Base-by-base conservation (phyloP, 2,329 filamentous ascomycete species). In the Cephalotrichum gorgonifer region DNA sequence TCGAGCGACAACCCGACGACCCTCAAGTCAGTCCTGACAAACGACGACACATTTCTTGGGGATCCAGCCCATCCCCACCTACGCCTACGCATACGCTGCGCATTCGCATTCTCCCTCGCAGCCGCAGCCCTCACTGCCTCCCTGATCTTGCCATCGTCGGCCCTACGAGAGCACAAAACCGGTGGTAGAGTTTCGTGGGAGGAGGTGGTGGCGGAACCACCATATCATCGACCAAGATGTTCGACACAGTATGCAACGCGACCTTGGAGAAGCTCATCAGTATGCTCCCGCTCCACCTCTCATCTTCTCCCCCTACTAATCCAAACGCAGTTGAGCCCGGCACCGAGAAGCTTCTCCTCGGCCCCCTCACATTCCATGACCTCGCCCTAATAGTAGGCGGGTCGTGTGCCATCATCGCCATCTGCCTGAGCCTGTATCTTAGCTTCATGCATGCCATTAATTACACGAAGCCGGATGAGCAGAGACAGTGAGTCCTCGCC, bases 401-500 rank as follows among this genome's bases (percentile, higher is more conserved):
- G 41, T 67, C 62, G 43, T 70, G 67, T 45, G 69, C 76, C 4
- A 58, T 75, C 50, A 61, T 81, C 28, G 69, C 78, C 35, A 69
- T 73, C n/a, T 47, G 70, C 42, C 60, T 75, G 38, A 79, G 77
- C 50, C 61, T 80, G 44, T 79, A 72, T 55, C 67, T 81, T 33
- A 74, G 81, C 52, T 76, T 66, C 62, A 73, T 74, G 67, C 79
- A 83, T 66, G 76, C 78, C 27, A 55, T 69, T 17, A 72, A 81
- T 62, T 82, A 82, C 58, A 81, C 78, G 25, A 77, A 78, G 50
- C 78, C 78, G 6, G 62, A 67, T 49, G 76, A 81, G 62, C 78
- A 82, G 58, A 73, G 71, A 62, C 76, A 81, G 72, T 75, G 62
- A 53, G 70, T 56, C 52, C 44, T 20, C 31, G 22, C 22, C 5